phyloP scores from a whole-genome alignment of 2,329 filamentous ascomycete genomes.

The Periconia digitata region DNA sequence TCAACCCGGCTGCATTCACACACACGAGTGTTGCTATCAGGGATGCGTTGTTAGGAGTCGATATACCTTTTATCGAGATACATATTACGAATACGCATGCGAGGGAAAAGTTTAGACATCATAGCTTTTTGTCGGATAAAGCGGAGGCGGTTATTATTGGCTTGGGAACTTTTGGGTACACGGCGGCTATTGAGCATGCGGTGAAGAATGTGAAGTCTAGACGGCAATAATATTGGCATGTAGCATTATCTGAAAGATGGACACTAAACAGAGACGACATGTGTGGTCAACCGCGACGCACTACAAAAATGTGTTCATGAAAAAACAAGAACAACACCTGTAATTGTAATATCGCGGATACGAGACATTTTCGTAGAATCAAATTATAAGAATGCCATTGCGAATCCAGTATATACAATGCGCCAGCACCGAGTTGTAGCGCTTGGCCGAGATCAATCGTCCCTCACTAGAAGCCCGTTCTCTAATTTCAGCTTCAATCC shows the following conservation, averaged over 20 bases:
- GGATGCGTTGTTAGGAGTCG: conserved; percentile 70
- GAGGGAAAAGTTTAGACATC: conserved; percentile 67
- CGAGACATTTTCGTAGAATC: neutral
- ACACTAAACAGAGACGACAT: neutral
- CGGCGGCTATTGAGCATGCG: conserved; percentile 48
- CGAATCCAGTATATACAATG: too few species aligned
- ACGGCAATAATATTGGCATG: neutral
- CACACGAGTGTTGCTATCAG: conserved; percentile 75
- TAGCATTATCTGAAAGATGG: neutral
- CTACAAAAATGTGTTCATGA: neutral
- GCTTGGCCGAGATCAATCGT: too few species aligned
- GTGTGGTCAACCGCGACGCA: neutral
- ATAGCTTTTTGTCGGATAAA: conserved; percentile 75
- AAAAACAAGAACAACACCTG: too few species aligned
- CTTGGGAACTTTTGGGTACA: conserved; percentile 54
- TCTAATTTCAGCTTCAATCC: neutral
- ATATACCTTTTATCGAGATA: conserved; percentile 74
- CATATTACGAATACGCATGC: conserved; percentile 76
- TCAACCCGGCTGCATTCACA: conserved; percentile 75
- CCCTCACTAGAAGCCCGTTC: neutral
- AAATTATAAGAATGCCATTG: too few species aligned
- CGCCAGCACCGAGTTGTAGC: too few species aligned
- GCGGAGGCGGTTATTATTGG: conserved; percentile 73
- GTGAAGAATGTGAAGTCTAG: conserved; percentile 31
- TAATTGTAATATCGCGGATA: too few species aligned